Base-by-base conservation (phyloP, 768 basidiomycete genomes). In the Steccherinum ochraceum region DNA sequence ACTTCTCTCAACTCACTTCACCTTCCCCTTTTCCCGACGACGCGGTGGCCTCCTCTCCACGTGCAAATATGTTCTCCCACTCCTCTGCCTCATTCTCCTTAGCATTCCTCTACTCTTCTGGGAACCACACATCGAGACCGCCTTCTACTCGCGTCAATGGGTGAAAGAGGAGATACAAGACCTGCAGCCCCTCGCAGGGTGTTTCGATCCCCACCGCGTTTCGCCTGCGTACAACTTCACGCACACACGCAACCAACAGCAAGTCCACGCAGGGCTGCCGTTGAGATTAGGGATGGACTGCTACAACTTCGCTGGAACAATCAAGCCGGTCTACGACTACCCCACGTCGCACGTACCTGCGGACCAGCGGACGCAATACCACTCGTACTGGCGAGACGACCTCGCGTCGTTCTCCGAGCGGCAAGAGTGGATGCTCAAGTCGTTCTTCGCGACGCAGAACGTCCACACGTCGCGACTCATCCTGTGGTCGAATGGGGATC, bases 301-400 rank as follows among this genome's bases (percentile, higher is more conserved):
- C 68, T 97, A 94, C 63, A 83, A 92, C 63, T 94, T 93, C 66
- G 88, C 93, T 2, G 84, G 85, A 12, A 93, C 91, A 13, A 79
- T 98, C 20, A 80, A 56, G 40, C 40, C 57, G 5, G 45, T 42
- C 7, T 48, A 53, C 20, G 40, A 51, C n/a, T 23, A 24, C 23
- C 56, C 50, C 23, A 42, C n/a, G 23, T 16, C 40, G 13, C 53
- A 52, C 21, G 50, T 53, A 18, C 56, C 54, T 21, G 52, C 51
- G 21, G 59, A 59, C 41, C 59, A 56, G 18, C 78, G 80, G 18
- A 77, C 79, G 12, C 79, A 82, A 48, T 95, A 82, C 63, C 95
- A 98, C 67, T 86, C 92, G 1, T 98, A 97, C 66, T 98, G 95
- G 95, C 77, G 95, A 12, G 80, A 79, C 51, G 94, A 97, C 70